Base-by-base conservation (phyloP, 2,329 filamentous ascomycete genomes). In the Epichloe sibirici region DNA sequence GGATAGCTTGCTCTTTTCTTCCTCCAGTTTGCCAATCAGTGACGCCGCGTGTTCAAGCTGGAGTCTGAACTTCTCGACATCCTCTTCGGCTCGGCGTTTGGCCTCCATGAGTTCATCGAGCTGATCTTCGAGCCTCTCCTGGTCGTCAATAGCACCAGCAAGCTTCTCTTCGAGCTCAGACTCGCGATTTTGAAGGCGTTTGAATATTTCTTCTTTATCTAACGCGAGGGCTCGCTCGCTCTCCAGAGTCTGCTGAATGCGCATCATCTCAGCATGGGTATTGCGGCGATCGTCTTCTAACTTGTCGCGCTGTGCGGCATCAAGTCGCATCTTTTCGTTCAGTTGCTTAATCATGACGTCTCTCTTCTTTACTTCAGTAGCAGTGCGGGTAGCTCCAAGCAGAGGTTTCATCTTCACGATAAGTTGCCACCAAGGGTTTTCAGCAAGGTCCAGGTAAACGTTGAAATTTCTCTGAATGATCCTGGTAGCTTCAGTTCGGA, bases 171-270 rank as follows among this genome's bases (percentile, higher is more conserved):
- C 88, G 4, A 99, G 78, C 65, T 98, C 91, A 11, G 83, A 78
- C 69, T 98, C 93, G n/a, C 93, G 86, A 51, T 85, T 74, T 64
- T 96, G 93, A 23, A 98, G 75, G n/a, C 94, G 82, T 65, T 91
- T 94, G 75, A 97, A 98, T 55, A 99, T 98, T 63, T 98, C 93
- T 65, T 99, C 94, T 66, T 98, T 98, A 69, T 99, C 93, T 5
- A 98, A 74, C 1, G 93, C 93, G 43, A 98, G 76, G n/a, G 91
- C 88, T 48, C 93, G 83, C 69, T 98, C 94, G 58, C 90, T 95
- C 67, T 98, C 94, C 2, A 99, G 76, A 0, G 88, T 95, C 61
- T 97, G 89, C 65, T 96, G 90, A 46, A 97, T 88, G 35, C 87
- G 83, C 59, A 90, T 81, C 62, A 96, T 85, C 62, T 98, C 93